Percentiles rank a stretch among this genome's conserved stretches.
These are phyloP conservation scores for Hydnomerulius pinastri DNA, from an alignment of 768 basidiomycete genomes.

Conservation along the genomic window DNA sequence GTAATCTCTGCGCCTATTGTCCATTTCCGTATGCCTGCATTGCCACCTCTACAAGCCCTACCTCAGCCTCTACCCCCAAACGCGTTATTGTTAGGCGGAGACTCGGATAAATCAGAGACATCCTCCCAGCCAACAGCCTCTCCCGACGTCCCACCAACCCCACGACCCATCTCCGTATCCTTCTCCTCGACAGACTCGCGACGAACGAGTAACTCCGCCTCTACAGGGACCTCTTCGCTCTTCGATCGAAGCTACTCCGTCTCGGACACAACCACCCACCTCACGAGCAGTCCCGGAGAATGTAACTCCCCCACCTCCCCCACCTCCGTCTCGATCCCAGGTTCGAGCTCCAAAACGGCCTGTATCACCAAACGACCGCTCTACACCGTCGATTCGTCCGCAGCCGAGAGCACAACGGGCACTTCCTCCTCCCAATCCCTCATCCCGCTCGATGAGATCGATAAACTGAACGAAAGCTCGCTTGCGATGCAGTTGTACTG, in stretches of 20 bases:
- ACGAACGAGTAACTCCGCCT: constrained; percentile 30
- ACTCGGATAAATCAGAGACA: constrained; percentile 27
- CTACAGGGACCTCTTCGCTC: constrained; percentile 36
- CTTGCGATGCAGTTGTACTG: constrained; percentile 72
- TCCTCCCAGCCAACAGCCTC: constrained; percentile 13
- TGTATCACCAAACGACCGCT: constrained; percentile 26
- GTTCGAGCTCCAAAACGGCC: constrained; percentile 1
- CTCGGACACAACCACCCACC: constrained; percentile 22
- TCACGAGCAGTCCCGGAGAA: constrained; percentile 22
- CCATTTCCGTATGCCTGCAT: constrained; percentile 68
- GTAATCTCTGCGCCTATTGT: constrained; percentile 61
- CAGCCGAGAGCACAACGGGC: constrained; percentile 43
- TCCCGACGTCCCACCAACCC: constrained; percentile 15
- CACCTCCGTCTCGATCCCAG: no score
- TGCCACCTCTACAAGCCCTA: constrained; percentile 60
- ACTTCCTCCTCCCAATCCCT: constrained; percentile 36
- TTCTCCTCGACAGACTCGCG: constrained; percentile 51
- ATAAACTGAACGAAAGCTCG: constrained; percentile 54
- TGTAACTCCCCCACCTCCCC: constrained; percentile 20
- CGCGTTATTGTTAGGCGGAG: constrained; percentile 22
- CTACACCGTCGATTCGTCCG: constrained; percentile 50
- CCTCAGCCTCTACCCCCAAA: constrained; percentile 31
- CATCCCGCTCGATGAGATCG: constrained; percentile 44
- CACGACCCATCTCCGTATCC: constrained; percentile 49
- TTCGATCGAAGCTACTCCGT: constrained; percentile 32